These are phyloP conservation scores for Conidiobolus incongruus DNA, from an alignment of 371 early-diverging fungal species.

Conservation along the genomic window DNA sequence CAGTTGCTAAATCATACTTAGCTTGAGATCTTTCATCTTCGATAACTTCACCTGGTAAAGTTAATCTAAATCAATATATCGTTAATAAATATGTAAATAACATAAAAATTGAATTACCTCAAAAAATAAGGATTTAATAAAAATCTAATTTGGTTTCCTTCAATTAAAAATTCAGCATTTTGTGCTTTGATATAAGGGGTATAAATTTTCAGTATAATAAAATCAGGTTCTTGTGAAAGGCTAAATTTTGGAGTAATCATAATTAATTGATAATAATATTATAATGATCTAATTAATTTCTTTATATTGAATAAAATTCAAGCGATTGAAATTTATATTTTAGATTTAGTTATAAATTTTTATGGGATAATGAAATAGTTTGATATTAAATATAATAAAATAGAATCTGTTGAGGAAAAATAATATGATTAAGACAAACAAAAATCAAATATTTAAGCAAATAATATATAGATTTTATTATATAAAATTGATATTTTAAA, in stretches of 20 bases:
- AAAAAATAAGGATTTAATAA: slow-evolving; percentile 59
- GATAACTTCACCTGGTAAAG: slow-evolving; percentile 54
- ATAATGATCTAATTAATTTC: neutral
- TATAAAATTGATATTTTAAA: too few species aligned
- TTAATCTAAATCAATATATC: slow-evolving; percentile 58
- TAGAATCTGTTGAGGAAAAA: too few species aligned
- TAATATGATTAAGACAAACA: too few species aligned
- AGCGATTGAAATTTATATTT: too few species aligned
- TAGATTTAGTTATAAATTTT: too few species aligned
- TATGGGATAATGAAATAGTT: too few species aligned
- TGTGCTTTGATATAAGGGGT: slow-evolving; percentile 73
- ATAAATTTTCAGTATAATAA: slow-evolving; percentile 42
- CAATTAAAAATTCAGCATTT: slow-evolving; percentile 57
- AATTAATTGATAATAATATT: neutral
- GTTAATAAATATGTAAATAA: slow-evolving; percentile 2
- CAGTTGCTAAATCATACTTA: slow-evolving; percentile 51
- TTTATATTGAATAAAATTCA: too few species aligned
- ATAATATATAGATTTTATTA: too few species aligned
- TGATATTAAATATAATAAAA: too few species aligned
- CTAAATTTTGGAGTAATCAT: slow-evolving; percentile 88
- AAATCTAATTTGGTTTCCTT: slow-evolving; percentile 53
- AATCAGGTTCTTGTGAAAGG: slow-evolving; percentile 51
- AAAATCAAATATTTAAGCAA: too few species aligned
- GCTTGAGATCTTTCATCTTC: slow-evolving; percentile 76
- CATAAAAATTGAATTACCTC: slow-evolving; percentile 19